Evolutionary conservation across 805 yeast species (phyloP), one percentile per base, ranked within the genome.

Genomic region (Candida nonsorbophila): DNA sequence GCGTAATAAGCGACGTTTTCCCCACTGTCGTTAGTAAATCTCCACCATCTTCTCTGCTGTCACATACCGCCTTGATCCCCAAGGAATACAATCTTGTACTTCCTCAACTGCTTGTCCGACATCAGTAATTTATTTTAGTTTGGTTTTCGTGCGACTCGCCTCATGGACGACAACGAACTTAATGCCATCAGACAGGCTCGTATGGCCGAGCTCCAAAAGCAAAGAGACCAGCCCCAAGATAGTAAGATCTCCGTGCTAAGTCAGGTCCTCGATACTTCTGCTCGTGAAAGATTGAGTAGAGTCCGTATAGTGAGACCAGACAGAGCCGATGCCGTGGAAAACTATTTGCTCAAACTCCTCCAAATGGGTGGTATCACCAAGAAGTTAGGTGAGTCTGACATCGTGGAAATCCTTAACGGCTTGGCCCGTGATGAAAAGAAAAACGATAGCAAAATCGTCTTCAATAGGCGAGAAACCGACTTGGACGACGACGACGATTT

Each of bases 101-200:
- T 84, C 36, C 77, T 64, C 41, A 74, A 58, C 19, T 7, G 9
- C 10, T 18, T 18, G 20, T 18, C 20, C 7, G 9, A 7, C 20
- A 18, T 18, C 10, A 18, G n/a, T n/a, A n/a, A n/a, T n/a, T n/a
- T n/a, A n/a, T n/a, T n/a, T n/a, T n/a, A n/a, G n/a, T n/a, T n/a
- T n/a, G n/a, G n/a, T n/a, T n/a, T n/a, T n/a, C n/a, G n/a, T n/a
- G n/a, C n/a, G n/a, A n/a, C 49, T 17, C 28, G 12, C 17, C 44
- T 16, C 9, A 86, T 87, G 95, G 95, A 85, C 45, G 90, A 86
- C 51, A 58, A 77, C 14, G 98, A 90, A 55, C 64, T 90, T 35
- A 77, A 80, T 43, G 96, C 96, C 18, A 84, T 90, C 40, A 74
- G 97, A 44, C 86, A 85, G 25, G 97, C 97, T n/a, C 74, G 97